These are phyloP conservation scores for Cystobasidiaceae sp. DNA, from an alignment of 1,284 basidiomycete genomes.

Conservation along the genomic window DNA sequence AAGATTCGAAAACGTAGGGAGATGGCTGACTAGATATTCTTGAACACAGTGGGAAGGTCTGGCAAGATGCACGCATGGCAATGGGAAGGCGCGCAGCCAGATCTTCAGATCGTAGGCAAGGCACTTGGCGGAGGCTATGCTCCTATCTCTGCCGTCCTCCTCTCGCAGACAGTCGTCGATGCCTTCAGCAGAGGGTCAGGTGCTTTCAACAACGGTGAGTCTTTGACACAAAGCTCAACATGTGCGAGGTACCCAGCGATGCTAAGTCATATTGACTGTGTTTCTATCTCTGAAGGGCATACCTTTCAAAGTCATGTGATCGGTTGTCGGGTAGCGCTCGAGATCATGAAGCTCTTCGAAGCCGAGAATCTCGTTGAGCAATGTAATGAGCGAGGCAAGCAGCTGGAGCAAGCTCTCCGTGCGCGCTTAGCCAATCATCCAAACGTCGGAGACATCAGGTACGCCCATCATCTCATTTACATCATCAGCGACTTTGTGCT, in stretches of 20 bases:
- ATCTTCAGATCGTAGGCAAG: conserved; percentile 78
- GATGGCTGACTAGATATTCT: not conserved
- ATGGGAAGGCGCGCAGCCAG: conserved; percentile 64
- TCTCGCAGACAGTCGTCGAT: conserved; percentile 64
- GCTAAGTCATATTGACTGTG: not conserved
- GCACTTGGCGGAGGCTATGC: conserved; percentile 74
- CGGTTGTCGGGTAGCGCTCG: conserved; percentile 68
- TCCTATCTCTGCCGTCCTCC: conserved; percentile 66
- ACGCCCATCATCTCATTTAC: not conserved
- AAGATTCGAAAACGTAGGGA: not conserved
- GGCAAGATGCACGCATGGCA: conserved; percentile 75
- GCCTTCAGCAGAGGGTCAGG: conserved; percentile 63
- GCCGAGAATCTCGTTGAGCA: conserved; percentile 58
- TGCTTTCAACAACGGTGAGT: conserved; percentile 52
- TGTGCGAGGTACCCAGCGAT: not conserved
- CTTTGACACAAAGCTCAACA: not conserved
- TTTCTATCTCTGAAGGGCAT: conserved; percentile 62
- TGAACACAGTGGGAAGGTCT: conserved; percentile 59
- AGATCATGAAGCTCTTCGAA: conserved; percentile 67
- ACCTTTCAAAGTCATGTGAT: conserved; percentile 77
- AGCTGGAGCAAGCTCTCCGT: conserved; percentile 57
- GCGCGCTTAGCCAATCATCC: conserved; percentile 56
- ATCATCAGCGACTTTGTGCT: conserved; percentile 36
- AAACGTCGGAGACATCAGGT: conserved; percentile 50
- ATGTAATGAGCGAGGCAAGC: conserved; percentile 58